Percentiles rank a stretch among this genome's conserved stretches.
Evolutionary conservation across 208 protist species (phyloP).

Genomic region (Leishmania tarentolae): DNA sequence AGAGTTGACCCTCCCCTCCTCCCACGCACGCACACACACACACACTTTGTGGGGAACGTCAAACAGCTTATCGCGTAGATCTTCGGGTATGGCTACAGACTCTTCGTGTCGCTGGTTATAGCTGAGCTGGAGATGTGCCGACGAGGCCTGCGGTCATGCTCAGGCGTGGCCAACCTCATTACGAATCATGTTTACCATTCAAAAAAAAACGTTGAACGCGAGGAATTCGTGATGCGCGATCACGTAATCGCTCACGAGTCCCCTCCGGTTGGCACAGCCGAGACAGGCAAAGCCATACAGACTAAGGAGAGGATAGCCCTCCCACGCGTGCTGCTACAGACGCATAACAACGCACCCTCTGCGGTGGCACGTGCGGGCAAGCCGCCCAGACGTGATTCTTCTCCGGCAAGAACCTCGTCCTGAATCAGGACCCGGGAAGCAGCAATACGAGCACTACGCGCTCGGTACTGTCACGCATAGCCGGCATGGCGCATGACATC

Average conservation of each 20-base stretch:
- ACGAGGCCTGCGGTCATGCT: neutral
- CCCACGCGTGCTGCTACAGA: neutral
- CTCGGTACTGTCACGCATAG: too few relatives aligned
- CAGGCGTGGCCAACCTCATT: neutral
- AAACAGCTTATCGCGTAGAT: neutral
- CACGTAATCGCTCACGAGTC: neutral
- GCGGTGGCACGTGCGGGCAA: neutral
- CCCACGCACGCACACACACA: too few relatives aligned
- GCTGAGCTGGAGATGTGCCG: neutral
- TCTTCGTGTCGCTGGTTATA: neutral
- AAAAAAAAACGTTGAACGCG: neutral
- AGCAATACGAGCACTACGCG: too few relatives aligned
- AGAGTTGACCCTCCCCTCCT: neutral
- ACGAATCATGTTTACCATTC: neutral
- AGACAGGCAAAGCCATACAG: neutral
- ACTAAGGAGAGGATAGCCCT: neutral
- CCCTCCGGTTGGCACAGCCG: neutral
- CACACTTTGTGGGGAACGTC: neutral
- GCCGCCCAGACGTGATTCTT: neutral
- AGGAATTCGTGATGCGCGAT: neutral
- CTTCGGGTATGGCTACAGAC: neutral
- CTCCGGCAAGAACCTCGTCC: too few relatives aligned
- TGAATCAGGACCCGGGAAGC: too few relatives aligned
- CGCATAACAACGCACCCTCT: neutral
- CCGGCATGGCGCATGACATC: too few relatives aligned